Evolutionary conservation across 495 filamentous ascomycete genomes (phyloP), one percentile per base, ranked within the genome.

Genomic region (Thozetella sp.): DNA sequence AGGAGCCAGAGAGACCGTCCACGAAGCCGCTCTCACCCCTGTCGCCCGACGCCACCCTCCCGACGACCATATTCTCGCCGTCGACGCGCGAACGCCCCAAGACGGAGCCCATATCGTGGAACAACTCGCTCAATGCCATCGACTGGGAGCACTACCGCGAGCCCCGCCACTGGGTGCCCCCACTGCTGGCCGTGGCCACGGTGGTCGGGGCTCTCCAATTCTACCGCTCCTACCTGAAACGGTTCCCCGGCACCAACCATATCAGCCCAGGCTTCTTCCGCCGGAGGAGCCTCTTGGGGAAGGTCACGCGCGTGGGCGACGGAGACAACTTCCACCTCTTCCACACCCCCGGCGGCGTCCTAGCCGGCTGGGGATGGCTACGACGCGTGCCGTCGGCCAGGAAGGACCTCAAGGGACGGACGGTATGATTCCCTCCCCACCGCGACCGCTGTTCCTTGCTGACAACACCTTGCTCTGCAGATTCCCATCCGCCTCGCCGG

Each of bases 301-400:
- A 78, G 56, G 95, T 97, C 2, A 97, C 95, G 25, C 93, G 90
- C 61, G 95, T 99, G 23, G 96, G 96, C 52, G 95, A 99, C 79
- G 96, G 92, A 0, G 95, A 99, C 68, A 93, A 93, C 62, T 97
- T 99, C 70, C 86, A 93, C 54, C 71, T 99, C 10, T 99, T 89
- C 70, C 95, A 99, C 73, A 97, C 93, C 0, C 95, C 95, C 0
- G 95, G 96, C 13, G 95, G 95, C 13, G 78, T 91, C 51, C 67
- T 94, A 20, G 80, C 88, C 13, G 95, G 95, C 53, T 99, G 96
- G 96, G 93, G 88, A 13, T 97, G 92, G 93, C 67, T 96, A 55
- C 86, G 92, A 63, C 86, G 75, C 51, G 84, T 97, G 1, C 92
- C 93, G 2, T 83, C 62, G 11, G 83, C 77, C 52, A 89, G 79